Conservation (phyloP, 495 filamentous ascomycete species). For the Neurospora hispaniola region DNA sequence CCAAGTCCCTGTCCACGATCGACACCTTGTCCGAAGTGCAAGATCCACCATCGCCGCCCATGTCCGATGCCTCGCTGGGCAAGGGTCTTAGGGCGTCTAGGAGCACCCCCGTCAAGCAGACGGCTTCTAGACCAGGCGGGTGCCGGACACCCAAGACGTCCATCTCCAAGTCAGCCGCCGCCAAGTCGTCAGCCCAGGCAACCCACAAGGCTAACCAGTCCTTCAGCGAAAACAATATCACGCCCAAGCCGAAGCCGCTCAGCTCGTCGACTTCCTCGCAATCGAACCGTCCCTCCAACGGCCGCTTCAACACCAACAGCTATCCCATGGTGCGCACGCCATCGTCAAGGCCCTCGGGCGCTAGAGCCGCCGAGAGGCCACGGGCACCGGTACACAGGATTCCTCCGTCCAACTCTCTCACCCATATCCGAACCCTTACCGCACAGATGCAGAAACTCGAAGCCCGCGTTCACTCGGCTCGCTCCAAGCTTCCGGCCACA, state of each 20-base stretch:
- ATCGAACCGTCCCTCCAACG: background rate
- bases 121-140: background rate
- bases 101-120: conserved; percentile 21
- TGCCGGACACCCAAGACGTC: conserved; percentile 8
- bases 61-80: conserved; percentile 60
- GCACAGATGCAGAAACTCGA: conserved; percentile 96
- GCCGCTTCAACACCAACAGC: background rate
- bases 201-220: conserved; percentile 2
- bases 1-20: conserved; percentile 42
- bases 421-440: conserved; percentile 84
- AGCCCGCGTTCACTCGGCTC: conserved; percentile 82
- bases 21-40: conserved; percentile 33
- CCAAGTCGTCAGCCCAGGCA: conserved; percentile 21
- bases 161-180: conserved; percentile 17
- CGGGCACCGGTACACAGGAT: conserved; percentile 35
- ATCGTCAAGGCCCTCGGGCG: conserved; percentile 19
- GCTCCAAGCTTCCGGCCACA: conserved; percentile 77
- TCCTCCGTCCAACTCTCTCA: conserved; percentile 75
- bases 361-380: conserved; percentile 3
- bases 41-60: conserved; percentile 50
- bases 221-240: conserved; percentile 32
- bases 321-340: conserved; percentile 20
- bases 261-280: conserved; percentile 15
- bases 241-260: conserved; percentile 36
- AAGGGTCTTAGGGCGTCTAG: conserved; percentile 34